Evolutionary conservation across 2,329 filamentous ascomycete species (phyloP), one percentile per base, ranked within the genome.

Genomic region (Orbilia blumenaviensis): DNA sequence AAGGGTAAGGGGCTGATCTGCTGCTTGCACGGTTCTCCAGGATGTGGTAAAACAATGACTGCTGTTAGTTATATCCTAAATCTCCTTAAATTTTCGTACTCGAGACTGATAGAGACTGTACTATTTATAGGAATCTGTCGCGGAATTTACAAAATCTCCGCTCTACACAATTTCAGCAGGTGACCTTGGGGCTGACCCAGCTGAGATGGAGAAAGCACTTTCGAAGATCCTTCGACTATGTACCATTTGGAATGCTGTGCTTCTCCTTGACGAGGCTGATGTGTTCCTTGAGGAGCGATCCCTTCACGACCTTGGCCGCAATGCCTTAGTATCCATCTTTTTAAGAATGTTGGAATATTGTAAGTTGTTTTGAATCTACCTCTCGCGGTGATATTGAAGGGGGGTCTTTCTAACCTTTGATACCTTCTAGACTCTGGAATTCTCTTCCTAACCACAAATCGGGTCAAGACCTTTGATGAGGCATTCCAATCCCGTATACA

Each of bases 191-290:
- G 80, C 79, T 6, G 73, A 80, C 16, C 82, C 86, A 0, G 81
- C 82, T 1, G 79, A 81, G 2, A 87, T 96, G 0, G 93, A 96
- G 81, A 85, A 85, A 8, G 90, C 95, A 80, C 85, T 97, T 7
- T 91, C 94, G 81, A 92, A 92, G 81, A 94, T 96, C 60, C 87
- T 96, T 71, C 92, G 95, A 79, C 91, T 96, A 41, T 93, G 92
- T 46, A 92, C 95, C 80, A 89, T 89, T 0, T 97, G 93, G 93
- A 91, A 92, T 25, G 93, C 93, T 0, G 91, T 97, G 7, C 85
- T 97, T 0, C 87, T 96, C 2, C 88, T 97, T 0, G 93, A 96
- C 80, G 93, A 96, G 83, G 92, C 91, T 0, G 92, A 94, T 79
- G 90, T 93, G 2, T 94, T 94, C 84, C 84, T 96, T 6, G 92